A percentile compares a stretch with the other conserved stretches of the same genome.
These are phyloP conservation scores for Saccharum spontaneum DNA, from an alignment of 176 grass and related monocot species.

Conservation along the genomic window DNA sequence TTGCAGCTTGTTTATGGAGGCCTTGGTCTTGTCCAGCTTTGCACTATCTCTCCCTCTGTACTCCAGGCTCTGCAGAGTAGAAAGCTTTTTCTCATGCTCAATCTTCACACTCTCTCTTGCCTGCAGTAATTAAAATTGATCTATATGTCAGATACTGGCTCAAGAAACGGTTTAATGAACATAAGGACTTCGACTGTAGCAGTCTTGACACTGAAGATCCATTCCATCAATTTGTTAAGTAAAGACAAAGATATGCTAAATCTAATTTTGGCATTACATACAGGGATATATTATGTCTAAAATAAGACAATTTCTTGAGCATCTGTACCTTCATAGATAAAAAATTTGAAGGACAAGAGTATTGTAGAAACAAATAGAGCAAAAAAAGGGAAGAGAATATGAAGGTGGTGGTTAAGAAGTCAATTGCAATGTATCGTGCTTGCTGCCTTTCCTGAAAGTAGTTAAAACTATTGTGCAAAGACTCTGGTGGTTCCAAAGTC, in stretches of 20 bases:
- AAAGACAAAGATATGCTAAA: slow-evolving; percentile 14
- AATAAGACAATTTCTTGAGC: slow-evolving; percentile 19
- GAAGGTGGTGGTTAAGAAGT: slow-evolving; percentile 11
- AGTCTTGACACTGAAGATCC: not conserved
- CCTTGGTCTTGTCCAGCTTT: slow-evolving; percentile 96
- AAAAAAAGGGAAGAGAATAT: slow-evolving; percentile 22
- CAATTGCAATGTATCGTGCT: slow-evolving; percentile 15
- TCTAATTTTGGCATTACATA: slow-evolving; percentile 1
- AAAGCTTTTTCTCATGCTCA: slow-evolving; percentile 95
- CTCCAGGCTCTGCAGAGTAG: slow-evolving; percentile 84
- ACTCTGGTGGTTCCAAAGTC: slow-evolving; percentile 19
- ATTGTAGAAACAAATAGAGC: slow-evolving; percentile 10
- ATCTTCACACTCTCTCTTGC: slow-evolving; percentile 91
- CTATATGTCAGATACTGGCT: not conserved
- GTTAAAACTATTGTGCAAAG: slow-evolving; percentile 26
- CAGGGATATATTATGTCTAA: slow-evolving; percentile 14
- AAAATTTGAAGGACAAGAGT: slow-evolving; percentile 20
- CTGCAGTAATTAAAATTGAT: slow-evolving; percentile 42
- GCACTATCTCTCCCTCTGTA: slow-evolving; percentile 78
- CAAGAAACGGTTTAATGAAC: not conserved
- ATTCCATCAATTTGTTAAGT: not conserved
- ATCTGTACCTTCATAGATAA: not conserved
- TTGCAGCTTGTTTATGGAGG: slow-evolving; percentile 93
- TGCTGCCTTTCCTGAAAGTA: slow-evolving; percentile 39
- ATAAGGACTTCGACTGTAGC: not conserved